These are phyloP conservation scores for Cercospora sp. DNA, from an alignment of 2,329 filamentous ascomycete genomes.

Conservation along the genomic window DNA sequence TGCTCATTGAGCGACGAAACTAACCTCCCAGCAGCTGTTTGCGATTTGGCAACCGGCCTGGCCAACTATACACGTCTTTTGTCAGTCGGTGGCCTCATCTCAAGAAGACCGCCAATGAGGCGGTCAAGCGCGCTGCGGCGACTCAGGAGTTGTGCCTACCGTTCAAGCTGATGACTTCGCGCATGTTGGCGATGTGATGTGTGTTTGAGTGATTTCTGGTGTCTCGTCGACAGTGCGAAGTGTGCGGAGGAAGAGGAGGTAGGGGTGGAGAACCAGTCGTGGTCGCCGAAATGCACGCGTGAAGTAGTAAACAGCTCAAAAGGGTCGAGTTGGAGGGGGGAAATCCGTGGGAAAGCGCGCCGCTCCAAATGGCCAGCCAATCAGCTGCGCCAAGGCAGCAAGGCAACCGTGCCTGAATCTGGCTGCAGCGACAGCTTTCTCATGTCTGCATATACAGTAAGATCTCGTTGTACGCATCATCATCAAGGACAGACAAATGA, in stretches of 20 bases:
- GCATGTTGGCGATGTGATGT: conserved; percentile 65
- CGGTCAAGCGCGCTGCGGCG: conserved; percentile 44
- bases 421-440: not conserved
- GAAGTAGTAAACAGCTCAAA: conserved; percentile 9
- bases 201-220: conserved; percentile 19
- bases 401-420: not conserved
- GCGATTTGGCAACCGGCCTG: conserved; percentile 99
- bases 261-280: conserved; percentile 10
- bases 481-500: not conserved
- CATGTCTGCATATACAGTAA: not conserved
- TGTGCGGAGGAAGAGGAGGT: conserved; percentile 14
- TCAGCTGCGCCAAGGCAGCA: not conserved
- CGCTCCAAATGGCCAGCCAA: not conserved
- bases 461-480: not conserved
- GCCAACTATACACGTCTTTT: conserved; percentile 70
- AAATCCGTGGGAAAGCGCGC: conserved; percentile 2
- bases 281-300: conserved; percentile 8
- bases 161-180: conserved; percentile 99
- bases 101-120: conserved; percentile 31
- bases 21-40: conserved; percentile 99
- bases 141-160: conserved; percentile 59
- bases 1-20: conserved; percentile 44
- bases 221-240: conserved; percentile 23
- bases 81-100: conserved; percentile 50
- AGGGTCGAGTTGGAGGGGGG: conserved; percentile 3